These are phyloP conservation scores for Fraxinus paxiana DNA, from an alignment of 305 asterid species.

Conservation along the genomic window DNA sequence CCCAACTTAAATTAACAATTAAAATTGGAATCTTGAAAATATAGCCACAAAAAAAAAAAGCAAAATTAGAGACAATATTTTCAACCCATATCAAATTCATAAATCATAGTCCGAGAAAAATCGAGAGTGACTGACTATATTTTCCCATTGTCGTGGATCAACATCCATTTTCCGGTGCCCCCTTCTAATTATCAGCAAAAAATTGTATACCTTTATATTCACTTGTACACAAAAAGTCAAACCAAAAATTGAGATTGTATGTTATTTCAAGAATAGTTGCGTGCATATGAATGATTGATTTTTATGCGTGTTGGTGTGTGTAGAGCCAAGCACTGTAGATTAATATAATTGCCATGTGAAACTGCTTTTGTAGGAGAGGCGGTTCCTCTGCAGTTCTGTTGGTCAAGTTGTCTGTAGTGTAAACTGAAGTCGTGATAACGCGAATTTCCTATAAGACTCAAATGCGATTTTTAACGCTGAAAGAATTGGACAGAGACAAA, in stretches of 20 bases:
- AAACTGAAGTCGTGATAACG: neutral
- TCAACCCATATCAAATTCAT: constrained; percentile 12
- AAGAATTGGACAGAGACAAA: too few species aligned
- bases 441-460: neutral
- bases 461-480: neutral
- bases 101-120: neutral
- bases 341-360: neutral
- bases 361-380: neutral
- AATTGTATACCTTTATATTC: neutral
- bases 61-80: constrained; percentile 9
- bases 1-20: neutral
- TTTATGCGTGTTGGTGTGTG: neutral
- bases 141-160: constrained; percentile 65
- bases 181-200: neutral
- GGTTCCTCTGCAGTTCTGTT: neutral
- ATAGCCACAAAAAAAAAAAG: neutral
- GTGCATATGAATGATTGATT: neutral
- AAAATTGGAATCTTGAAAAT: neutral
- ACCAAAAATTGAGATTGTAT: neutral
- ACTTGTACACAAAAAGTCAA: neutral
- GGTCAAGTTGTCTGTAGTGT: neutral
- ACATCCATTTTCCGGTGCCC: constrained; percentile 44
- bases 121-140: constrained; percentile 40
- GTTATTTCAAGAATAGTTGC: neutral
- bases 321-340: neutral